Conservation (phyloP, 106 monocot genomes). For the Iris macrosiphon region DNA sequence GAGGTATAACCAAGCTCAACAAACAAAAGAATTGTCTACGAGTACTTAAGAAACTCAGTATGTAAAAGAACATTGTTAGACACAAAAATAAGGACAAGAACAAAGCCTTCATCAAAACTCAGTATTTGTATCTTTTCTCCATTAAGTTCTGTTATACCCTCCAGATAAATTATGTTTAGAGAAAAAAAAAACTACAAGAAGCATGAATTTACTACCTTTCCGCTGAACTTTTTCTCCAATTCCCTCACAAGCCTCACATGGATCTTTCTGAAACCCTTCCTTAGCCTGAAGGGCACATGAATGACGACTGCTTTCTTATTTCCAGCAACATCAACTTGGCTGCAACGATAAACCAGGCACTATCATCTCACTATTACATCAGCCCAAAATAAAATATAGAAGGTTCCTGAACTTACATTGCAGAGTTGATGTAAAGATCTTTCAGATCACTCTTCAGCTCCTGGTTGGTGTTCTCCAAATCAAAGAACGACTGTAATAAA, state of each 20-base stretch:
- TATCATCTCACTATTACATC: background rate
- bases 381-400: background rate
- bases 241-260: constrained; percentile 91
- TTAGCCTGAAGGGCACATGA: constrained; percentile 75
- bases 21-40: too few relatives aligned
- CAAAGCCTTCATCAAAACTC: too few relatives aligned
- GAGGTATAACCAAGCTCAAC: too few relatives aligned
- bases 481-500: constrained; percentile 55
- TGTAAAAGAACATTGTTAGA: too few relatives aligned
- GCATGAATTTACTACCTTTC: constrained; percentile 58
- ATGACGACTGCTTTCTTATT: constrained; percentile 74
- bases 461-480: constrained; percentile 77
- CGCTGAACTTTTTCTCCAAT: constrained; percentile 96
- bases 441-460: constrained; percentile 94
- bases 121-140: too few relatives aligned
- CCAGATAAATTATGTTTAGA: too few relatives aligned
- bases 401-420: constrained; percentile 33
- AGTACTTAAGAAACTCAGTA: too few relatives aligned
- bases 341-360: constrained; percentile 31
- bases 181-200: too few relatives aligned
- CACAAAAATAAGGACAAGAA: too few relatives aligned
- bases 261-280: constrained; percentile 79
- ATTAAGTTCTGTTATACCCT: too few relatives aligned
- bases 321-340: constrained; percentile 66
- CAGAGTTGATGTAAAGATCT: constrained; percentile 81